These are phyloP conservation scores for Mycena rosella DNA, from an alignment of 768 basidiomycete genomes.

Conservation along the genomic window DNA sequence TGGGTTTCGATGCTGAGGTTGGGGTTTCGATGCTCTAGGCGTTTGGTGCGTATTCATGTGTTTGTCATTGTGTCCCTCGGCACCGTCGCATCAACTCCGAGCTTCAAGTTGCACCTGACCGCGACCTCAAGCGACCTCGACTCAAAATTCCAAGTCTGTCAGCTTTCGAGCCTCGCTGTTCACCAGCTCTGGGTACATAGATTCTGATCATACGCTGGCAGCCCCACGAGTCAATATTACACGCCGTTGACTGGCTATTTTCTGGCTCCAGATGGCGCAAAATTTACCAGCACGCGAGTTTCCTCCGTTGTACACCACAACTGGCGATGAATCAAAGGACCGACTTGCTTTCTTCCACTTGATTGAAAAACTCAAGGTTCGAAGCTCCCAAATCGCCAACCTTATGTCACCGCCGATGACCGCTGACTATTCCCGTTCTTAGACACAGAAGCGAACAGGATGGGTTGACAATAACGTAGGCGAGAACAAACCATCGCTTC, in stretches of 20 bases:
- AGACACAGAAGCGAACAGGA: conserved; percentile 97
- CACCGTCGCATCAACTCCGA: too few species aligned
- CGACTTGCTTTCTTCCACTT: conserved; percentile 92
- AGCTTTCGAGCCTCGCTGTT: too few species aligned
- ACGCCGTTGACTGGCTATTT: too few species aligned
- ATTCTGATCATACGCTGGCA: too few species aligned
- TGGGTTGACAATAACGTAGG: conserved; percentile 89
- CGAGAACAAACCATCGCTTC: not conserved
- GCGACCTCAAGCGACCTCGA: too few species aligned
- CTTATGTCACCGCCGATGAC: not conserved
- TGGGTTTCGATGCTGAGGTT: not conserved
- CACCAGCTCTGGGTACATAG: too few species aligned
- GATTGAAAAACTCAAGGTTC: conserved; percentile 89
- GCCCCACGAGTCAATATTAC: too few species aligned
- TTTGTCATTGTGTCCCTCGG: too few species aligned
- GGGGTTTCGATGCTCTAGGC: too few species aligned
- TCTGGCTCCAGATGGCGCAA: not conserved
- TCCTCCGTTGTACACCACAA: conserved; percentile 68
- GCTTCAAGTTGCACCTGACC: too few species aligned
- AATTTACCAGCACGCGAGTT: conserved; percentile 57
- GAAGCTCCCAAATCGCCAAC: not conserved
- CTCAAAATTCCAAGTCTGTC: too few species aligned
- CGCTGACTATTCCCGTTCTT: not conserved
- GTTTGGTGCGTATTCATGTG: too few species aligned
- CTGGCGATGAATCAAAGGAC: conserved; percentile 70